These are phyloP conservation scores for Dryas octopetala DNA, from an alignment of 306 rosid species.

Conservation along the genomic window DNA sequence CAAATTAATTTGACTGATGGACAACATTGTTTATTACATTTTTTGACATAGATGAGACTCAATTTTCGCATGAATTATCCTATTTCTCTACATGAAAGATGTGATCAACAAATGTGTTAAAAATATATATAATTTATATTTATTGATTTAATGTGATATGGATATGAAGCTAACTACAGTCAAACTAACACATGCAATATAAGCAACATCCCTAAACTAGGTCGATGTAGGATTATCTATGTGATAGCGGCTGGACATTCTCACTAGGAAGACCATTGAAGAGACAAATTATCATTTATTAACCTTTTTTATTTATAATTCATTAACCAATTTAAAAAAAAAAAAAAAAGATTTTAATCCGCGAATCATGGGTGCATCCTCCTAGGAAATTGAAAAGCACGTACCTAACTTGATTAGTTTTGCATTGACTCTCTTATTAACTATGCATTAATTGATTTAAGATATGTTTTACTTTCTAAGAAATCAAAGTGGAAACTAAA, in stretches of 20 bases:
- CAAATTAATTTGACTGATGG: too few relatives aligned
- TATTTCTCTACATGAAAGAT: too few relatives aligned
- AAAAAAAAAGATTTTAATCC: not conserved
- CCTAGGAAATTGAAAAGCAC: slow-evolving; percentile 20
- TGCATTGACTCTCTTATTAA: not conserved
- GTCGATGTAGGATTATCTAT: not conserved
- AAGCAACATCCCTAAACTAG: not conserved
- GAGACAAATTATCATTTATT: not conserved
- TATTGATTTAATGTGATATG: too few relatives aligned
- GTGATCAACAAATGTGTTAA: too few relatives aligned
- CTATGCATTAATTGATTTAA: not conserved
- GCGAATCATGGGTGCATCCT: slow-evolving; percentile 16
- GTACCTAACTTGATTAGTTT: not conserved
- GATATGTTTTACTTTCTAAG: not conserved
- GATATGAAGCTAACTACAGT: not conserved
- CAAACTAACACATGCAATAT: not conserved
- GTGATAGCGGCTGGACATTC: slow-evolving; percentile 10
- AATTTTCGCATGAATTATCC: too few relatives aligned
- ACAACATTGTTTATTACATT: too few relatives aligned
- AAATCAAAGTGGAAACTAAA: not conserved
- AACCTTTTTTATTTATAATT: not conserved
- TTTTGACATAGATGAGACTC: too few relatives aligned
- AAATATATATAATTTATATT: too few relatives aligned
- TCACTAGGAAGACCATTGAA: not conserved
- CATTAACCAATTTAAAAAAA: too few relatives aligned